Evolutionary conservation across 306 rosid genomes (phyloP).

Genomic region (Malus sieversii): DNA sequence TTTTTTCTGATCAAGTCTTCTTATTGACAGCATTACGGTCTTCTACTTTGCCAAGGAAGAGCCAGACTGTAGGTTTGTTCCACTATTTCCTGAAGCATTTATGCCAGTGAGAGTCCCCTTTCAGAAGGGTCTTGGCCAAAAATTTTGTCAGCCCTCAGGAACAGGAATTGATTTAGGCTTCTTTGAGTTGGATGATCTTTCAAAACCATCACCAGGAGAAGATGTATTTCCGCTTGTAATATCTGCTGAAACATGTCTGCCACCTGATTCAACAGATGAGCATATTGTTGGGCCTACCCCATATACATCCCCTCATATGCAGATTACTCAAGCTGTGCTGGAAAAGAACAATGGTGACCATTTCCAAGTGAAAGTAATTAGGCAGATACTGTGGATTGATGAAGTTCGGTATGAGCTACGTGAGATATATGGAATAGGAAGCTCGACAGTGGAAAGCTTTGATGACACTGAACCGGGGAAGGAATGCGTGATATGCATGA

Average conservation of each 20-base stretch:
- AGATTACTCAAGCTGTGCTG: conserved; percentile 72
- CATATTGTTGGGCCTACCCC: conserved; percentile 25
- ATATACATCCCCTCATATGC: conserved; percentile 49
- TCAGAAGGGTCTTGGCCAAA: conserved; percentile 75
- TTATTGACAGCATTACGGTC: conserved; percentile 58
- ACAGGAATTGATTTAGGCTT: conserved; percentile 86
- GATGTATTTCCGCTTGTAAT: conserved; percentile 73
- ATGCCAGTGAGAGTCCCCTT: conserved; percentile 60
- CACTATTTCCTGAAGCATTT: conserved; percentile 55
- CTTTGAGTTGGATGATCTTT: conserved; percentile 77
- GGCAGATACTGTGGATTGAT: conserved; percentile 78
- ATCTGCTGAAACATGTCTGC: conserved; percentile 58
- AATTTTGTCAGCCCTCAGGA: conserved; percentile 68
- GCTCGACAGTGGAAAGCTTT: conserved; percentile 47
- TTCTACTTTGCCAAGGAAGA: conserved; percentile 90
- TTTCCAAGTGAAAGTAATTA: conserved; percentile 66
- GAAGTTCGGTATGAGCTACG: conserved; percentile 70
- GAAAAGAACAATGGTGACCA: conserved; percentile 47
- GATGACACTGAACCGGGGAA: conserved; percentile 57
- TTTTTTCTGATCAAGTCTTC: conserved; percentile 14
- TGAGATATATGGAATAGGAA: conserved; percentile 74
- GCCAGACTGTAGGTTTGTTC: conserved; percentile 59
- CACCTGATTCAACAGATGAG: conserved; percentile 30
- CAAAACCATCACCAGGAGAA: conserved; percentile 72
- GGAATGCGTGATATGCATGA: conserved; percentile 92